Evolutionary conservation across 1,139 yeast species (phyloP).

Genomic region (Candida freyschussii): DNA sequence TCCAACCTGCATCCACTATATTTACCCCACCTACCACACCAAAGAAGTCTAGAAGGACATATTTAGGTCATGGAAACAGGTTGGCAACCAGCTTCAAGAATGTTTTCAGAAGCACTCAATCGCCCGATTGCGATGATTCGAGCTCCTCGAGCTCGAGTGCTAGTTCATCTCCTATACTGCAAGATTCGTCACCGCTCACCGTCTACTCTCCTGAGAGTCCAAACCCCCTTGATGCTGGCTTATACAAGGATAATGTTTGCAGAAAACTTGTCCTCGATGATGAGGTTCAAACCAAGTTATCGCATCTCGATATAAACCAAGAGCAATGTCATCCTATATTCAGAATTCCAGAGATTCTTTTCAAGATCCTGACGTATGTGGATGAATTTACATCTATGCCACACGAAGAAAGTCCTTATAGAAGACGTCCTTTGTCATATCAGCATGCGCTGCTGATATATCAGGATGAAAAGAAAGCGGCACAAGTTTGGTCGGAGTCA

Average conservation of each 20-base stretch:
- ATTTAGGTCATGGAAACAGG: constrained; percentile 10
- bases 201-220: constrained; percentile 1
- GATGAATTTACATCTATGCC: constrained; percentile 51
- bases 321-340: constrained; percentile 45
- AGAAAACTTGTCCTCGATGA: constrained; percentile 9
- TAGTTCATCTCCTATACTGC: neutral
- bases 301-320: constrained; percentile 9
- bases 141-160: neutral
- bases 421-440: constrained; percentile 65
- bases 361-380: constrained; percentile 54
- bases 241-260: constrained; percentile 5
- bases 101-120: constrained; percentile 13
- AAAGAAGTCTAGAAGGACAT: constrained; percentile 6
- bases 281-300: constrained; percentile 13
- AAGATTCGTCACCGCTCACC: constrained; percentile 4
- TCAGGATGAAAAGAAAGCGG: constrained; percentile 51
- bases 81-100: constrained; percentile 21
- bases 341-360: constrained; percentile 71
- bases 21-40: constrained; percentile 22
- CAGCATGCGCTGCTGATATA: constrained; percentile 55
- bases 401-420: constrained; percentile 49
- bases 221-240: constrained; percentile 1
- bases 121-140: constrained; percentile 18
- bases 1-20: constrained; percentile 9
- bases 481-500: constrained; percentile 41